These are phyloP conservation scores for Boletus speciosus DNA, from an alignment of 768 basidiomycete species.

Conservation along the genomic window DNA sequence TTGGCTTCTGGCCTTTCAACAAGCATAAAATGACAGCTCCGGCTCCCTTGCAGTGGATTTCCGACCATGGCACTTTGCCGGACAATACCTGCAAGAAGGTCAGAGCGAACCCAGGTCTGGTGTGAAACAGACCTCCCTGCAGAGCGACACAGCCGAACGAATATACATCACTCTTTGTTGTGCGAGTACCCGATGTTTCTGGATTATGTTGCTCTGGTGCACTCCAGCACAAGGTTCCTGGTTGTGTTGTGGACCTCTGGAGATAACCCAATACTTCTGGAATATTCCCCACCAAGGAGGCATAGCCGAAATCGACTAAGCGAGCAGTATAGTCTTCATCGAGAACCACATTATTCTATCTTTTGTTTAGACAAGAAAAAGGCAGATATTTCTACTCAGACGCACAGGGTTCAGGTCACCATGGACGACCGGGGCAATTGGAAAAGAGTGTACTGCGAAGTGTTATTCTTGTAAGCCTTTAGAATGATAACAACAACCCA, in stretches of 20 bases:
- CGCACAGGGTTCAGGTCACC: slow-evolving; percentile 17
- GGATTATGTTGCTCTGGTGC: slow-evolving; percentile 34
- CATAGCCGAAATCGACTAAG: slow-evolving; percentile 43
- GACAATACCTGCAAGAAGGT: slow-evolving; percentile 21
- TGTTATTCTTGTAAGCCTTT: neutral
- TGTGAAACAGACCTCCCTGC: slow-evolving; percentile 14
- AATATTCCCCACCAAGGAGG: slow-evolving; percentile 23
- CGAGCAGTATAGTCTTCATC: slow-evolving; percentile 29
- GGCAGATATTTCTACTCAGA: neutral
- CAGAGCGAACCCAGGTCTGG: neutral
- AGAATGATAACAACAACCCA: neutral
- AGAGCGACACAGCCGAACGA: slow-evolving; percentile 31
- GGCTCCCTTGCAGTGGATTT: neutral
- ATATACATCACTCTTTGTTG: slow-evolving; percentile 15
- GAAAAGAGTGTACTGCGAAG: slow-evolving; percentile 11
- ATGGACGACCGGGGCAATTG: slow-evolving; percentile 10
- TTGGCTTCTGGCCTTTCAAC: neutral
- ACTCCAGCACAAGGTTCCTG: slow-evolving; percentile 39
- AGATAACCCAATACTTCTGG: slow-evolving; percentile 4
- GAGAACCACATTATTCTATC: slow-evolving; percentile 19
- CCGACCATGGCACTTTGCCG: slow-evolving; percentile 11
- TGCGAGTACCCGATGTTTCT: neutral
- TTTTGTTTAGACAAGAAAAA: neutral
- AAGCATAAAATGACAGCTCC: slow-evolving; percentile 5
- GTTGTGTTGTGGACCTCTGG: slow-evolving; percentile 25